Evolutionary conservation across 2,329 filamentous ascomycete genomes (phyloP), one percentile per base, ranked within the genome.

Genomic region (Colletotrichum sansevieriae): DNA sequence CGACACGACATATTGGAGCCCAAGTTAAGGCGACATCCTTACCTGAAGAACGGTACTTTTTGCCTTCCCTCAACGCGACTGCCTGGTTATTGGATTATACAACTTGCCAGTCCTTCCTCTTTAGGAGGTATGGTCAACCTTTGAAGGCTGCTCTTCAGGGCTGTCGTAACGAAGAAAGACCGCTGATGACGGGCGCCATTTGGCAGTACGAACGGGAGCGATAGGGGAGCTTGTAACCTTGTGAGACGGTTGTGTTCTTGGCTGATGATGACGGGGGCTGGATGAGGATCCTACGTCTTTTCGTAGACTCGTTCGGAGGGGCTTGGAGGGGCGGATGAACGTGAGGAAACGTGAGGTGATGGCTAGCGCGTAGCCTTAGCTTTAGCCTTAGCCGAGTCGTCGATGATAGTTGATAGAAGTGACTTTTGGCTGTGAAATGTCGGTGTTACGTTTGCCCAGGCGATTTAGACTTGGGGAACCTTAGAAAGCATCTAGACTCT

Each of bases 161-260:
- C 59, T 54, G 47, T 44, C 7, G 25, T 35, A 35, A 51, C 46
- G 25, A 37, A 22, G 39, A 25, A 54, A 13, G 51, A 49, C 25
- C 35, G 20, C 46, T 33, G 41, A 46, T 49, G 58, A 43, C 56
- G 59, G 41, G 25, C 37, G 51, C 51, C 37, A 33, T 39, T 43
- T 29, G 57, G 39, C 54, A 33, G 62, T 29, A 59, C 62, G 60
- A 65, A 68, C 62, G 62, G 62, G 54, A 60, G 47, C 29, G 35
- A 41, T 22, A 37, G 29, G 43, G 63, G 63, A 22, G 62, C 55
- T 56, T 68, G 65, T 41, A 56, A 55, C 65, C 63, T 54, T 22
- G 62, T 65, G 65, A 68, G 65, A 68, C 65, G 62, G 49, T 43
- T 33, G 46, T 51, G 46, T 39, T 41, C 65, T 68, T 65, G 65